phyloP scores from a whole-genome alignment of 176 grass and related monocot species.

The Aechmea fasciata region DNA sequence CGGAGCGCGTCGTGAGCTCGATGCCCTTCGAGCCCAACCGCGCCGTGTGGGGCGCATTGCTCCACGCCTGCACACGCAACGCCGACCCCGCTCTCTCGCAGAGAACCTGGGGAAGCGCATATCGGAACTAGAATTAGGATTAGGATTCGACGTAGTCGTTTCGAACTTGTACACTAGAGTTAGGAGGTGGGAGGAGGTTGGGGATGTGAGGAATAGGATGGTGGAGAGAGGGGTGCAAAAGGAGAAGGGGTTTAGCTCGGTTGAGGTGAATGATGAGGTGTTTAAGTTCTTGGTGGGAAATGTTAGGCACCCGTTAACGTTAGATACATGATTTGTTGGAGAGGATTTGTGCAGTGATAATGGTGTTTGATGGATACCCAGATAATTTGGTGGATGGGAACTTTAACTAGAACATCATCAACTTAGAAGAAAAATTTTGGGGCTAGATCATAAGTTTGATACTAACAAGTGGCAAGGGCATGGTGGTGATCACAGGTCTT shows the following conservation, averaged over 20 bases:
- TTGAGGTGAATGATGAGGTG: slow-evolving; percentile 14
- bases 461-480: too few relatives aligned
- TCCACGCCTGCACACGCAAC: slow-evolving; percentile 7
- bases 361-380: not conserved
- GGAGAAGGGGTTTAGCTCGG: slow-evolving; percentile 20
- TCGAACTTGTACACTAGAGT: slow-evolving; percentile 15
- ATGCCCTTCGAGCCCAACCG: slow-evolving; percentile 18
- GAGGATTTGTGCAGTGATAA: not conserved
- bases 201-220: slow-evolving; percentile 11
- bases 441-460: too few relatives aligned
- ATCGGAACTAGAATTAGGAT: not conserved
- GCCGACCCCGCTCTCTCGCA: not conserved
- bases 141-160: slow-evolving; percentile 16
- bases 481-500: too few relatives aligned
- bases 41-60: slow-evolving; percentile 13
- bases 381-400: too few relatives aligned
- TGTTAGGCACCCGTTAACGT: slow-evolving; percentile 11
- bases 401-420: too few relatives aligned
- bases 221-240: slow-evolving; percentile 16
- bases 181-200: slow-evolving; percentile 20
- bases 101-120: slow-evolving; percentile 8
- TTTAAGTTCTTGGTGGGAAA: slow-evolving; percentile 20
- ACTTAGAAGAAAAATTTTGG: too few relatives aligned
- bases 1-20: not conserved
- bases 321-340: not conserved